Conservation (phyloP, 2,329 filamentous ascomycete species). For the Verticillium nubilum region DNA sequence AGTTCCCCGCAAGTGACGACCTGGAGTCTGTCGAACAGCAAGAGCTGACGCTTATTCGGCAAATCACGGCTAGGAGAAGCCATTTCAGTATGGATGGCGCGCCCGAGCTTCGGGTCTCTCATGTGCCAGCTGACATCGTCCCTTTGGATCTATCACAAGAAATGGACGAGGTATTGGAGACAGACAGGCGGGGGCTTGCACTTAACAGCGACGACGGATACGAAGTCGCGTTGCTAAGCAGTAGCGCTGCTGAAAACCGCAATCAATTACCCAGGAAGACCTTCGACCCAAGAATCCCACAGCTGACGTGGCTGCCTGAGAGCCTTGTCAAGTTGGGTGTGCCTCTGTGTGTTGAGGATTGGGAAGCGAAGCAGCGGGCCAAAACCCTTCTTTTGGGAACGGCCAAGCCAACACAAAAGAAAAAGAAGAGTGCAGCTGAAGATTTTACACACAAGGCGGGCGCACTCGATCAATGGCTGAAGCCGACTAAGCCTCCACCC, state of each 20-base stretch:
- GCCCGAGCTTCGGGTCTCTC: constrained; percentile 73
- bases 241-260: not conserved
- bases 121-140: constrained; percentile 70
- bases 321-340: constrained; percentile 15
- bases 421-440: constrained; percentile 13
- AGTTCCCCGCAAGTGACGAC: constrained; percentile 9
- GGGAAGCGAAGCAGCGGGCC: constrained; percentile 19
- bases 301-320: constrained; percentile 38
- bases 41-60: constrained; percentile 52
- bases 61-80: constrained; percentile 60
- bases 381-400: constrained; percentile 17
- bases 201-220: constrained; percentile 64
- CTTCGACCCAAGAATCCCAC: constrained; percentile 62
- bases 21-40: constrained; percentile 27
- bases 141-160: constrained; percentile 71
- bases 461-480: constrained; percentile 33
- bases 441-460: constrained; percentile 18
- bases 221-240: constrained; percentile 18
- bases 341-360: constrained; percentile 13
- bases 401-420: constrained; percentile 12
- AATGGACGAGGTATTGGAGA: constrained; percentile 52
- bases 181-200: constrained; percentile 48
- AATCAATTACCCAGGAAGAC: constrained; percentile 22
- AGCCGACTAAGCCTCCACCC: not conserved
- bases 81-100: constrained; percentile 72